phyloP scores from a whole-genome alignment of 768 basidiomycete species.

The Gloeopeniophorella convolvens region DNA sequence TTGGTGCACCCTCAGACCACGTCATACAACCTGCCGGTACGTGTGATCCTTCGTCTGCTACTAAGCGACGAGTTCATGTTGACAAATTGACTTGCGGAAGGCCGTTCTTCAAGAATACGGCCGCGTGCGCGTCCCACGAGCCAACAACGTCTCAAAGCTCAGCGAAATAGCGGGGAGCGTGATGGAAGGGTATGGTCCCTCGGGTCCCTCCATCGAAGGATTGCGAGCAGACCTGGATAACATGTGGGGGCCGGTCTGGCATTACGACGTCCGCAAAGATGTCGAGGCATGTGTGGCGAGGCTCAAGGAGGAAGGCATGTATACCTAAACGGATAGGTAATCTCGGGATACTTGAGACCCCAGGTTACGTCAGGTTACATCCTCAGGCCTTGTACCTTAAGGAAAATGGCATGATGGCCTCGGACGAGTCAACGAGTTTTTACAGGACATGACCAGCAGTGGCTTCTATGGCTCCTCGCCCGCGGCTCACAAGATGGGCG shows the following conservation, averaged over 20 bases:
- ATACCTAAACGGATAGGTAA: too few species aligned
- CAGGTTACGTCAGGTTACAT: too few species aligned
- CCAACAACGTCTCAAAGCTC: slow-evolving; percentile 40
- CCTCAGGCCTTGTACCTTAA: too few species aligned
- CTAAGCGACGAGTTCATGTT: not conserved
- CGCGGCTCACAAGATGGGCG: too few species aligned
- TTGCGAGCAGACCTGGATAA: slow-evolving; percentile 32
- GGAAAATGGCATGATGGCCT: too few species aligned
- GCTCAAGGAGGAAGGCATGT: too few species aligned
- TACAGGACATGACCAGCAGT: too few species aligned
- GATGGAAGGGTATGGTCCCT: slow-evolving; percentile 36
- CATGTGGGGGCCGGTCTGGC: slow-evolving; percentile 45
- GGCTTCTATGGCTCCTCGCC: too few species aligned
- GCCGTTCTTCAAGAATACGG: slow-evolving; percentile 44
- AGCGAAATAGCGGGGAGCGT: slow-evolving; percentile 39
- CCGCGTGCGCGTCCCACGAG: slow-evolving; percentile 38
- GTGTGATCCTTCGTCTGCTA: too few species aligned
- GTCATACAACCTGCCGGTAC: slow-evolving; percentile 36
- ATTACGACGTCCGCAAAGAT: slow-evolving; percentile 30
- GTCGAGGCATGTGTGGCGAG: not conserved
- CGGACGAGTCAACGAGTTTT: too few species aligned
- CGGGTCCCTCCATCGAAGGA: slow-evolving; percentile 26
- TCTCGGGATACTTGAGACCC: too few species aligned
- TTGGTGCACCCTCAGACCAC: slow-evolving; percentile 38
- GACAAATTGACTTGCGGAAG: slow-evolving; percentile 28